Percentiles rank a stretch among this genome's conserved stretches.
Evolutionary conservation across 2,329 filamentous ascomycete species (phyloP).

Genomic region (Diaporthe longicolla): DNA sequence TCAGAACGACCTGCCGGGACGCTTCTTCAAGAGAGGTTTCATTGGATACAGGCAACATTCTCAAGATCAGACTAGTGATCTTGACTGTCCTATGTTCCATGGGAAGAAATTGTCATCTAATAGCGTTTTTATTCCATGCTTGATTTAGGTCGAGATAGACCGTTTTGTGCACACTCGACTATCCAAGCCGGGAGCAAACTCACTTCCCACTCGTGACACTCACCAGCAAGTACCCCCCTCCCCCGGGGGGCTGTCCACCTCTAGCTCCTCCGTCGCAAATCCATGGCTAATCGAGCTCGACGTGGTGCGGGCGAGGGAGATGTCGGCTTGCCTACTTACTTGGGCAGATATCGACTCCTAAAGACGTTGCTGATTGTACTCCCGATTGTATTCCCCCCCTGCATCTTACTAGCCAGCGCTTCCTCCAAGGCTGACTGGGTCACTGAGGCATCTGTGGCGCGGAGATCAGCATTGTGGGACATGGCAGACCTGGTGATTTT

Average conservation of each 20-base stretch:
- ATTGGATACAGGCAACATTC: neutral
- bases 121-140: neutral
- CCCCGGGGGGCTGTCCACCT: neutral
- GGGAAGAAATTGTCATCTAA: neutral
- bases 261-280: neutral
- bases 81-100: neutral
- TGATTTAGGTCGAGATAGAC: neutral
- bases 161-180: neutral
- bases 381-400: slow-evolving; percentile 68
- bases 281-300: neutral
- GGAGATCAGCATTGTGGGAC: slow-evolving; percentile 35
- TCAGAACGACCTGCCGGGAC: neutral
- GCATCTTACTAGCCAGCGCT: slow-evolving; percentile 80
- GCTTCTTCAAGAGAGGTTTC: neutral
- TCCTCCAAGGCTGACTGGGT: slow-evolving; percentile 87
- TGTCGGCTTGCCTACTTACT: slow-evolving; percentile 37
- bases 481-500: too few relatives aligned
- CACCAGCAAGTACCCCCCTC: neutral
- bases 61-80: neutral
- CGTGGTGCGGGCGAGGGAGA: too few relatives aligned
- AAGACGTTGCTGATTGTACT: slow-evolving; percentile 78
- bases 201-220: too few relatives aligned
- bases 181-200: neutral
- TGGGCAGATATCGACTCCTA: slow-evolving; percentile 70
- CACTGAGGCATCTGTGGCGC: slow-evolving; percentile 77